Evolutionary conservation across 176 grass and related monocot genomes (phyloP).

Genomic region (Triticum urartu): DNA sequence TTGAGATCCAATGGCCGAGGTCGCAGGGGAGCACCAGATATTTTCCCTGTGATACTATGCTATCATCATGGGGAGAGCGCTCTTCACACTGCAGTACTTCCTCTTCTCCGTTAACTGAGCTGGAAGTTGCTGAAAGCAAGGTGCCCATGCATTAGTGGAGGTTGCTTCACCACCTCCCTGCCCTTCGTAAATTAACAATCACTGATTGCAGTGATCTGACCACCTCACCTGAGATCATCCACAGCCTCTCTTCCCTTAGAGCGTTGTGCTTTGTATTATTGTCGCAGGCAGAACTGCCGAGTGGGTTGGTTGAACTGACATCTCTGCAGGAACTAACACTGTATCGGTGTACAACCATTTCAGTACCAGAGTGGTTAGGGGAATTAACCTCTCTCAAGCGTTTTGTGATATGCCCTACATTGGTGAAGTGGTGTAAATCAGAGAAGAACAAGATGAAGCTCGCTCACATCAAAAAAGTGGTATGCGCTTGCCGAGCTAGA

Average conservation of each 20-base stretch:
- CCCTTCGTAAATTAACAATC: neutral
- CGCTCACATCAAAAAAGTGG: neutral
- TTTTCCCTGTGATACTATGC: too few species aligned
- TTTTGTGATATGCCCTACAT: neutral
- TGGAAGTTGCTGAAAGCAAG: neutral
- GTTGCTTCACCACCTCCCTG: neutral
- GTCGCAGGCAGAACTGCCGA: neutral
- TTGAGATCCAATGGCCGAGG: too few species aligned
- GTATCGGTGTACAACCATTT: neutral
- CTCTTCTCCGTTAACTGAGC: too few species aligned
- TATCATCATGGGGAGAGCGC: too few species aligned
- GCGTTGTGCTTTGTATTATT: neutral
- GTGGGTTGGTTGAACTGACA: neutral
- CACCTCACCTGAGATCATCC: neutral
- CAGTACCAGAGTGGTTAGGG: neutral
- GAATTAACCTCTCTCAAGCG: neutral
- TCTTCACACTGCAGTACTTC: too few species aligned
- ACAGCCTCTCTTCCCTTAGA: neutral
- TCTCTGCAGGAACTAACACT: neutral
- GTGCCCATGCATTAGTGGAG: neutral
- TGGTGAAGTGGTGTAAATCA: neutral
- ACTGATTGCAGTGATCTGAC: neutral
- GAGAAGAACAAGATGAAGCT: neutral
- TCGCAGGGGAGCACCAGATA: too few species aligned
- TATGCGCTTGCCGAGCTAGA: too few species aligned